Evolutionary conservation across 192 early-diverging fungal species (phyloP), one percentile per base, ranked within the genome.

Genomic region (Oehlia diaphana): DNA sequence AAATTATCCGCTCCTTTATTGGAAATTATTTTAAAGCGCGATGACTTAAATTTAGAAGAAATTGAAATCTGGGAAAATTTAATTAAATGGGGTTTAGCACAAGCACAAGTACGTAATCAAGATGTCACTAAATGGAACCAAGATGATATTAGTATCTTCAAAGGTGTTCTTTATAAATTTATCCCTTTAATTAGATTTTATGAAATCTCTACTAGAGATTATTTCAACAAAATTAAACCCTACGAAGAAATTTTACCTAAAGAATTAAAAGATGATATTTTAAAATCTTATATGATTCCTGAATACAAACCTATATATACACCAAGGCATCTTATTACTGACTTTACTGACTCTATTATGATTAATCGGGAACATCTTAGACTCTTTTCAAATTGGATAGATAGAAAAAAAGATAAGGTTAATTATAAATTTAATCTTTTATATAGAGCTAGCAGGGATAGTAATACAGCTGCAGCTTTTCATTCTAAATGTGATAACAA

Each of bases 11-110:
- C 44, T 47, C 10, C 10, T 47, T 12, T 12, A 47, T 12, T 47
- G 1, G 44, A 47, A 47, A 12, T 12, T 47, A 47, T 47, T 47
- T 65, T 78, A n/a, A 28, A 78, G 58, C 13, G 26, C 10, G 31
- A 78, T 78, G 37, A 78, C 23, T 28, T 78, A 35, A n/a, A 49
- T 21, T 31, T 58, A 44, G 23, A 78, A 19, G 77, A 78, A 70
- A 61, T 78, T 69, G 26, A 61, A 35, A 39, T 78, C 21, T 78
- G 77, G 77, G n/a, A 78, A 31, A 16, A 31, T 69, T 6, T 70
- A 10, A 39, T 78, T 47, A 68, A 78, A 78, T 78, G 77, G 77
- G 77, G 66, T 16, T 35, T 74, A 9, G 73, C 49, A 21, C 4
- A 2, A 47, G 4, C 33, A 28, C 23, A 28, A 61, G 14, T 16